A percentile compares a stretch with the other conserved stretches of the same genome.
Conservation (phyloP, 495 filamentous ascomycete species). For the Penicillium diatomitis region DNA sequence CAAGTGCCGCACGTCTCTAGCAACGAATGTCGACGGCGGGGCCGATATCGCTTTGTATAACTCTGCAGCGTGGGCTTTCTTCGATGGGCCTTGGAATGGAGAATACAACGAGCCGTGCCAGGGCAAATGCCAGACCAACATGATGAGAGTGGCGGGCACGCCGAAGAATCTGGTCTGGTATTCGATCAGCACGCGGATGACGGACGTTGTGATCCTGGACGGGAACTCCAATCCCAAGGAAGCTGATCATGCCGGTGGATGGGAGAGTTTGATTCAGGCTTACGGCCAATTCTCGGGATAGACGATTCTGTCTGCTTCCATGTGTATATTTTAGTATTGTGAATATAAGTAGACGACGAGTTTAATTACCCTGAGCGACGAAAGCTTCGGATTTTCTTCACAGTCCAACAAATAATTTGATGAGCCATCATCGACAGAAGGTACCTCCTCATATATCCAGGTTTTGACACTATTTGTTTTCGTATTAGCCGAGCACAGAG, state of each 20-base stretch:
- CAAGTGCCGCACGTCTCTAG: slow-evolving; percentile 34
- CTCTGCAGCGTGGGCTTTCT: slow-evolving; percentile 44
- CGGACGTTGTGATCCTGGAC: slow-evolving; percentile 34
- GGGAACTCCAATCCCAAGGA: slow-evolving; percentile 23
- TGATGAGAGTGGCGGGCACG: slow-evolving; percentile 27
- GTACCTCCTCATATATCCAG: no score
- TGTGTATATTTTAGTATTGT: no score
- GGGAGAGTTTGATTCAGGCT: slow-evolving; percentile 47
- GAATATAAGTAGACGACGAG: no score
- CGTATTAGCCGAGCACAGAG: no score
- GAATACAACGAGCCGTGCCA: slow-evolving; percentile 25
- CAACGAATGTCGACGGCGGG: slow-evolving; percentile 29
- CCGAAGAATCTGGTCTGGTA: slow-evolving; percentile 31
- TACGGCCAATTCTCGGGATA: slow-evolving; percentile 20
- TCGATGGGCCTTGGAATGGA: slow-evolving; percentile 31
- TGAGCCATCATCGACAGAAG: no score
- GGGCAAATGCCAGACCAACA: slow-evolving; percentile 35
- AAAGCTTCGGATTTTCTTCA: no score
- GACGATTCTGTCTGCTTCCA: neutral
- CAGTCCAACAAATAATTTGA: no score
- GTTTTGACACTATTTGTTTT: no score
- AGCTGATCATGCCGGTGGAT: slow-evolving; percentile 40
- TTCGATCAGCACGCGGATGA: slow-evolving; percentile 30
- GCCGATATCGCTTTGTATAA: slow-evolving; percentile 46
- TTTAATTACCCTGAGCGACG: no score